These are phyloP conservation scores for Aspergillus bridgeri DNA, from an alignment of 495 filamentous ascomycete species.

Conservation along the genomic window DNA sequence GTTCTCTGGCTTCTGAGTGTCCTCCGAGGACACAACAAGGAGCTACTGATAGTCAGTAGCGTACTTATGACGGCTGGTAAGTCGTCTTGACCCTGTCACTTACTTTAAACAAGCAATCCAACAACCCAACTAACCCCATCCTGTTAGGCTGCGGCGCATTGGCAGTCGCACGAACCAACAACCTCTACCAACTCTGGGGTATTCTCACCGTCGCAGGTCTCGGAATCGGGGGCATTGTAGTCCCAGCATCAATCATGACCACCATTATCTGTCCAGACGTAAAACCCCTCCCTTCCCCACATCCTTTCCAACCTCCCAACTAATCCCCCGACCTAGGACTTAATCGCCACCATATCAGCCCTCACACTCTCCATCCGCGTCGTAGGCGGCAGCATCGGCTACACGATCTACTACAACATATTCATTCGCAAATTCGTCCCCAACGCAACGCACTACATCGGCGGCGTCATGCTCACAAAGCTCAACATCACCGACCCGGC, in stretches of 20 bases:
- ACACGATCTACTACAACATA: conserved; percentile 73
- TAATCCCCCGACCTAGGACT: conserved; percentile 38
- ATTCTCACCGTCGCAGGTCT: conserved; percentile 62
- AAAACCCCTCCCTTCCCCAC: conserved; percentile 6
- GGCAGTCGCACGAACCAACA: conserved; percentile 53
- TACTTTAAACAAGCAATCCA: background rate
- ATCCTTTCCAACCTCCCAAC: background rate
- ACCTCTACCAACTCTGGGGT: conserved; percentile 58
- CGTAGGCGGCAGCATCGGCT: conserved; percentile 67
- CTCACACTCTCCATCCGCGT: conserved; percentile 72
- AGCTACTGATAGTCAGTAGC: conserved; percentile 59
- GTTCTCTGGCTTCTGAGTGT: conserved; percentile 58
- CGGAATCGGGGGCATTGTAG: conserved; percentile 71
- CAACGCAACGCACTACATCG: conserved; percentile 48
- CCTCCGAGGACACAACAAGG: conserved; percentile 60
- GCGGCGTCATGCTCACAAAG: conserved; percentile 47
- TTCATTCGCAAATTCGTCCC: conserved; percentile 63
- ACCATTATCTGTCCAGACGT: conserved; percentile 70
- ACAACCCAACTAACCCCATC: conserved; percentile 7
- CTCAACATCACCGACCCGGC: conserved; percentile 51
- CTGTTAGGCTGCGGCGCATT: conserved; percentile 57
- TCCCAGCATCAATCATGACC: conserved; percentile 67
- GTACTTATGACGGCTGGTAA: conserved; percentile 65
- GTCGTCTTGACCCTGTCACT: conserved; percentile 7
- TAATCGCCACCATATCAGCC: conserved; percentile 71